Evolutionary conservation across 2,329 filamentous ascomycete species (phyloP).

Genomic region (Corinectria fuckeliana): DNA sequence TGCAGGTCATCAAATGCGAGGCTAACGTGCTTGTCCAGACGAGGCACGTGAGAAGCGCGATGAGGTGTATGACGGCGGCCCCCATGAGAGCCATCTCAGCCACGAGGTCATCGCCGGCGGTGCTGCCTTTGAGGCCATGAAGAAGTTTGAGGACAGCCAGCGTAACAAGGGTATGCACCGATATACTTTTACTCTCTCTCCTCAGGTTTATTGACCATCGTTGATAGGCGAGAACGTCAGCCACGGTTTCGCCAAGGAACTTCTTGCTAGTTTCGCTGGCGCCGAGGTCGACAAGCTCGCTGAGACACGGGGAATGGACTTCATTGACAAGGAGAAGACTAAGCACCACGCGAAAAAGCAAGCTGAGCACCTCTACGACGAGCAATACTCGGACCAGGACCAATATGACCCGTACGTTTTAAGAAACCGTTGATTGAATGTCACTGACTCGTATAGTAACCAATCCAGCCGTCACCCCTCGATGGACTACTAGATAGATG

Average conservation of each 20-base stretch:
- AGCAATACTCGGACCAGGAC: conserved; percentile 52
- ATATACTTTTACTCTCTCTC: conserved; percentile 50
- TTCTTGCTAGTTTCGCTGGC: conserved; percentile 73
- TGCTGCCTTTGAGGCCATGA: conserved; percentile 81
- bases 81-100: conserved; percentile 68
- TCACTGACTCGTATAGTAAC: conserved; percentile 18
- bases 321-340: conserved; percentile 62
- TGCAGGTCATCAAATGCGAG: too few species aligned
- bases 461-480: conserved; percentile 33
- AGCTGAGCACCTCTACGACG: conserved; percentile 65
- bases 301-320: conserved; percentile 73
- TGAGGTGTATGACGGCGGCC: conserved; percentile 49
- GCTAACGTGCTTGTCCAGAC: conserved; percentile 9
- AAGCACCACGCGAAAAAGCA: conserved; percentile 65
- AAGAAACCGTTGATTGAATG: background rate
- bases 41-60: conserved; percentile 42
- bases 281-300: conserved; percentile 78
- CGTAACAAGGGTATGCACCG: conserved; percentile 63
- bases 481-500: conserved; percentile 39
- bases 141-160: conserved; percentile 79
- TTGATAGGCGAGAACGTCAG: conserved; percentile 59
- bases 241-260: conserved; percentile 80
- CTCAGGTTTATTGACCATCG: background rate
- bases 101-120: conserved; percentile 80
- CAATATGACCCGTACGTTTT: conserved; percentile 66